Conservation (phyloP, 2,329 filamentous ascomycete genomes). For the Graphilbum sp. region DNA sequence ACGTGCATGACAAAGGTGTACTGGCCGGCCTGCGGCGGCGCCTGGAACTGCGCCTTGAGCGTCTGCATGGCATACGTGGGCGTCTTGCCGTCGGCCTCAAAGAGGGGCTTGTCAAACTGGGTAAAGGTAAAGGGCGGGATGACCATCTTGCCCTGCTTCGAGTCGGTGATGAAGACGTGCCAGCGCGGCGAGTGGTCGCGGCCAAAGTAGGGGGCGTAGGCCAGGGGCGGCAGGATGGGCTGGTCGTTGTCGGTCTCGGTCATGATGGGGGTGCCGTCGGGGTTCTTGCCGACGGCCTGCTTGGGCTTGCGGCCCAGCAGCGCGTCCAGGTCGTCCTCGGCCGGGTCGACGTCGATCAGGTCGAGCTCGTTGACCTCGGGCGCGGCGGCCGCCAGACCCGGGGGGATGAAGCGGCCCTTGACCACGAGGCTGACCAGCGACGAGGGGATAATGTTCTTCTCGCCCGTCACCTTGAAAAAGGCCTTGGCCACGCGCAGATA, state of each 20-base stretch:
- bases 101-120: slow-evolving; percentile 78
- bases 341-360: slow-evolving; percentile 79
- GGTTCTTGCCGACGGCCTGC: slow-evolving; percentile 41
- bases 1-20: slow-evolving; percentile 93
- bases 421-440: slow-evolving; percentile 88
- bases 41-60: slow-evolving; percentile 91
- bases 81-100: slow-evolving; percentile 55
- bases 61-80: slow-evolving; percentile 94
- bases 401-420: slow-evolving; percentile 86
- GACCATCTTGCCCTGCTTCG: slow-evolving; percentile 87
- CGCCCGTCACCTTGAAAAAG: slow-evolving; percentile 97
- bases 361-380: slow-evolving; percentile 63
- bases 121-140: slow-evolving; percentile 94
- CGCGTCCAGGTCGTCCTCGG: slow-evolving; percentile 76
- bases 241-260: slow-evolving; percentile 38
- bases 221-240: slow-evolving; percentile 64
- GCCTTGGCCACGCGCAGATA: slow-evolving; percentile 73
- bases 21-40: slow-evolving; percentile 77
- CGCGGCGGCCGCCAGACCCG: slow-evolving; percentile 52
- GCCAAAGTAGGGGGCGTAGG: slow-evolving; percentile 77
- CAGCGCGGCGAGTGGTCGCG: slow-evolving; percentile 81
- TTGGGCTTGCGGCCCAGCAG: slow-evolving; percentile 56
- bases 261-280: slow-evolving; percentile 36
- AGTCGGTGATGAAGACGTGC: slow-evolving; percentile 89
- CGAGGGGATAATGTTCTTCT: slow-evolving; percentile 80